These are phyloP conservation scores for Thalassiosira tumida DNA, from an alignment of 352 stramenopile species.

Conservation along the genomic window DNA sequence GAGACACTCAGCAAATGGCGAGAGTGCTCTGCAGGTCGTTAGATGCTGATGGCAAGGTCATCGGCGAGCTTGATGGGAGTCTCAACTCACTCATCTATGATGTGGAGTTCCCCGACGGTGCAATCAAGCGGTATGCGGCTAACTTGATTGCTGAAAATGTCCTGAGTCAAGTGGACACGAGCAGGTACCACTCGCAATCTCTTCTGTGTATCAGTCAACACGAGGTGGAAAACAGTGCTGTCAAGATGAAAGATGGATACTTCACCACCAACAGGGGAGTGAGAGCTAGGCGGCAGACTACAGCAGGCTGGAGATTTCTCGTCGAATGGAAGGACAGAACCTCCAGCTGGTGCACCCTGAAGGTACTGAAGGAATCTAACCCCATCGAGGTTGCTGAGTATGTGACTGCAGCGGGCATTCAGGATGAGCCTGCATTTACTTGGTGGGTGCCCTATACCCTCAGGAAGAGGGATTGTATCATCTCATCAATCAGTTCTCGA, in stretches of 20 bases:
- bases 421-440: conserved; percentile 50
- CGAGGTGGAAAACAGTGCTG: conserved; percentile 49
- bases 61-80: conserved; percentile 65
- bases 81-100: conserved; percentile 77
- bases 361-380: conserved; percentile 81
- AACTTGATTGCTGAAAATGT: conserved; percentile 84
- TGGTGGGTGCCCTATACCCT: conserved; percentile 63
- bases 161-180: conserved; percentile 54
- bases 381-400: conserved; percentile 78
- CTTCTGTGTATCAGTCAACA: conserved; percentile 75
- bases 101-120: conserved; percentile 74
- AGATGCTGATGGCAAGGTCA: conserved; percentile 58
- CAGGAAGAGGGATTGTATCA: conserved; percentile 18
- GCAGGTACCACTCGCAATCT: conserved; percentile 42
- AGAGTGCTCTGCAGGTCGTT: conserved; percentile 21
- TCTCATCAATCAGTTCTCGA: conserved; percentile 8
- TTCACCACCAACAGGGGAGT: conserved; percentile 59
- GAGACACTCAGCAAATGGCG: background rate
- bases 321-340: conserved; percentile 75
- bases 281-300: conserved; percentile 57
- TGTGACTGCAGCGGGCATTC: conserved; percentile 20
- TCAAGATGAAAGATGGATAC: conserved; percentile 63
- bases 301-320: conserved; percentile 75
- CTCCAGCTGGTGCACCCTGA: conserved; percentile 61
- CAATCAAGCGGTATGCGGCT: conserved; percentile 68